Conservation (phyloP, 371 early-diverging fungal species). For the Blakeslea trispora region DNA sequence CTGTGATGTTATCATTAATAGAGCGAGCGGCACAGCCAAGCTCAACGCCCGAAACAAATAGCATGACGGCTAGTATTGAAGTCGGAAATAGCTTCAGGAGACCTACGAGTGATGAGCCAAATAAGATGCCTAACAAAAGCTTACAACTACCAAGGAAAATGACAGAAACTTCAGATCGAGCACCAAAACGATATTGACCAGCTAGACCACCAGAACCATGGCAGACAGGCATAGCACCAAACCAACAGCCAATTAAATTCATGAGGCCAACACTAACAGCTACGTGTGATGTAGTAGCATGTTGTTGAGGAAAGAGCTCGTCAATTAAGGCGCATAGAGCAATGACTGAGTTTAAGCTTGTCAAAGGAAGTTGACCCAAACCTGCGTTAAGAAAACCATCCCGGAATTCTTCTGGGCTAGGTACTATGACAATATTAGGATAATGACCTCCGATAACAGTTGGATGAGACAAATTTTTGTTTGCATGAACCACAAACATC, state of each 20-base stretch:
- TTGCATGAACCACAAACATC: constrained; percentile 34
- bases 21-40: constrained; percentile 59
- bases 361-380: constrained; percentile 89
- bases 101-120: constrained; percentile 78
- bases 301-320: constrained; percentile 78
- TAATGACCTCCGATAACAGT: constrained; percentile 59
- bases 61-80: constrained; percentile 83
- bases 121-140: constrained; percentile 73
- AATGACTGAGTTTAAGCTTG: constrained; percentile 84
- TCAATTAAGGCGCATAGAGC: constrained; percentile 78
- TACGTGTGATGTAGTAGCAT: constrained; percentile 60
- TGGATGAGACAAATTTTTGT: constrained; percentile 34
- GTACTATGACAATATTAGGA: constrained; percentile 56
- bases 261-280: constrained; percentile 78
- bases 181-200: constrained; percentile 92
- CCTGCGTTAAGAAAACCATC: constrained; percentile 78
- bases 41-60: constrained; percentile 82
- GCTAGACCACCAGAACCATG: constrained; percentile 90
- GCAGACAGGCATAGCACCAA: constrained; percentile 84
- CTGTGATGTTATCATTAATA: constrained; percentile 46
- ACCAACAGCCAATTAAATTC: constrained; percentile 86
- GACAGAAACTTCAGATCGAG: constrained; percentile 81
- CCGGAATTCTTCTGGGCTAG: constrained; percentile 67
- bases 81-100: constrained; percentile 72
- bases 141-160: constrained; percentile 77